Evolutionary conservation across 2,329 filamentous ascomycete species (phyloP).

Genomic region (Ophiostoma perfectum): DNA sequence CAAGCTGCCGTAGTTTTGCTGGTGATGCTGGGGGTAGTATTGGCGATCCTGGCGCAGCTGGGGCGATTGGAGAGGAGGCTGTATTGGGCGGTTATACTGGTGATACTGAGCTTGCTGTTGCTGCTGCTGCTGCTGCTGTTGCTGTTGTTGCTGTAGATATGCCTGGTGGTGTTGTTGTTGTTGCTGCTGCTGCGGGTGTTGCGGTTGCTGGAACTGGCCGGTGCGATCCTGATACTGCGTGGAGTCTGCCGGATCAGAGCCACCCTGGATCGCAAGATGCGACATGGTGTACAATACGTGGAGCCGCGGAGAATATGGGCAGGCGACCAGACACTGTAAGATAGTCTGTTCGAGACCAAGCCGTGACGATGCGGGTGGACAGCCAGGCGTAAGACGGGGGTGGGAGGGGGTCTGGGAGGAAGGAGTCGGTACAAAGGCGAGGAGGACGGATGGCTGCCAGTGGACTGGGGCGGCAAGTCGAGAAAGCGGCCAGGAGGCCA

Average conservation of each 20-base stretch:
- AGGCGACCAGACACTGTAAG: slow-evolving; percentile 13
- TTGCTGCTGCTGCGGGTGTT: not conserved
- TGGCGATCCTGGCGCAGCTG: not conserved
- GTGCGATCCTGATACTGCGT: not conserved
- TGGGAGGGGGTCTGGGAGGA: not conserved
- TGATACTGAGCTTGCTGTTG: slow-evolving; percentile 5
- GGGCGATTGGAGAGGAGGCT: not conserved
- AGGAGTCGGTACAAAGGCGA: slow-evolving; percentile 14
- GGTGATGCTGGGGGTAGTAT: slow-evolving; percentile 15
- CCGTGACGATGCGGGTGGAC: too few relatives aligned
- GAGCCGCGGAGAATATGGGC: slow-evolving; percentile 11
- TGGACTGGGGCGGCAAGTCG: slow-evolving; percentile 18
- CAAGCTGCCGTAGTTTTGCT: slow-evolving; percentile 20
- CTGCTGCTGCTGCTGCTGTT: not conserved
- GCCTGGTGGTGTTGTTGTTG: slow-evolving; percentile 1
- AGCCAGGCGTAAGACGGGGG: not conserved
- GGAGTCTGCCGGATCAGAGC: slow-evolving; percentile 33
- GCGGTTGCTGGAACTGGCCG: slow-evolving; percentile 6
- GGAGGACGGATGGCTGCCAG: slow-evolving; percentile 29
- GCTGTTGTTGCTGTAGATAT: not conserved
- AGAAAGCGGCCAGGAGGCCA: not conserved
- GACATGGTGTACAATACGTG: slow-evolving; percentile 47
- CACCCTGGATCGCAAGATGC: slow-evolving; percentile 46
- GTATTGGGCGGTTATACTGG: not conserved
- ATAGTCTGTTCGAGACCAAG: slow-evolving; percentile 14